A percentile compares a stretch with the other conserved stretches of the same genome.
Conservation (phyloP, 352 stramenopile genomes). For the Pythium utonaiense region DNA sequence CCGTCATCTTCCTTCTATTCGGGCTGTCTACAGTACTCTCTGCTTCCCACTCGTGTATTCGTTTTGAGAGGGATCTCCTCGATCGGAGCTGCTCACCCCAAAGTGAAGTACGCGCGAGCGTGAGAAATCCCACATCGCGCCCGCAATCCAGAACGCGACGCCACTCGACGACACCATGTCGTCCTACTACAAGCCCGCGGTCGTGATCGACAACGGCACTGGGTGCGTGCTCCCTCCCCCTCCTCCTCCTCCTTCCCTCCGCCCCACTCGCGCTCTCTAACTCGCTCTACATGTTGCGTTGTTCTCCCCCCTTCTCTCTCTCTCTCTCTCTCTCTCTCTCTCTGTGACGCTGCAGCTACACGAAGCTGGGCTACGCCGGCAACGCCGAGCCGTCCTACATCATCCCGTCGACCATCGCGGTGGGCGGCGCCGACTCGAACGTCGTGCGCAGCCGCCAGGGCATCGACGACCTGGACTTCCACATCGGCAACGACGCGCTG, state of each 20-base stretch:
- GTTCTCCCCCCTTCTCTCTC: not conserved
- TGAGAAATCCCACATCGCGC: too few species aligned
- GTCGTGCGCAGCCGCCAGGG: constrained; percentile 84
- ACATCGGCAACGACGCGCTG: constrained; percentile 93
- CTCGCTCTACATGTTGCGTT: not conserved
- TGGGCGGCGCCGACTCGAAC: constrained; percentile 56
- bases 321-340: not conserved
- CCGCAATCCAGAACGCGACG: not conserved
- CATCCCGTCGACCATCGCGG: constrained; percentile 93
- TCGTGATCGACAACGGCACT: constrained; percentile 97
- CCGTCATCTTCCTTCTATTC: constrained; percentile 6
- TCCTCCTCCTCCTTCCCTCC: not conserved
- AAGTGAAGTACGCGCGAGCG: constrained; percentile 12
- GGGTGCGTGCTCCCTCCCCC: constrained; percentile 48
- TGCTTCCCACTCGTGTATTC: not conserved
- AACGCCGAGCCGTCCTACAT: constrained; percentile 95
- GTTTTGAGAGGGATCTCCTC: not conserved
- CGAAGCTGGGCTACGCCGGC: constrained; percentile 95
- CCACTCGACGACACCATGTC: constrained; percentile 32
- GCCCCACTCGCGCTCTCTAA: not conserved
- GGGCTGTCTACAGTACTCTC: not conserved
- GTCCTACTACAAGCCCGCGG: constrained; percentile 81
- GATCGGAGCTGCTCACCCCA: not conserved
- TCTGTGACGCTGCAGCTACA: constrained; percentile 76
- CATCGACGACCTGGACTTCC: constrained; percentile 95